Evolutionary conservation across 257 asterid species (phyloP), one percentile per base, ranked within the genome.

Genomic region (Salvia splendens): DNA sequence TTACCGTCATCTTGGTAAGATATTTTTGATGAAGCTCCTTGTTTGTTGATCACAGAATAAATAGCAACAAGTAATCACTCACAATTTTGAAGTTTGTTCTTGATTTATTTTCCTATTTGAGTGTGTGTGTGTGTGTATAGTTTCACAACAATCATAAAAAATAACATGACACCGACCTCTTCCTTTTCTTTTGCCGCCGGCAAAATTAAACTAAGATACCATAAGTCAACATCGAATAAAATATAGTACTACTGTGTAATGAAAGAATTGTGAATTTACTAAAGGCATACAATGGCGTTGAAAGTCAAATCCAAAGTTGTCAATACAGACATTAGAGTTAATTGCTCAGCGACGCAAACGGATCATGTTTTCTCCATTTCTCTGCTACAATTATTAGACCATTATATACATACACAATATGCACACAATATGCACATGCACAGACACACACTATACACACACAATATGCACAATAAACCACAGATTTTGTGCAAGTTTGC

Each of bases 131-230:
- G 52, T 28, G 33, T 48, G 12, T 45, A 66, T 42, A 65, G 35
- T 12, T 63, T 60, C 59, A 40, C 5, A 24, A 58, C 65, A 63
- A 28, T 30, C 6, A 50, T 65, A 30, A 46, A 61, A 49, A 58
- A 9, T 38, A 10, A 40, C 10, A 28, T 30, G 43, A 64, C 67
- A 61, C 86, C 86, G 82, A 70, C 86, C 67, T 47, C 28, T 67
- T 58, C 73, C 80, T 64, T 73, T 56, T 63, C 72, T 73, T 76
- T 38, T 72, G 76, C 64, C 16, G 16, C 45, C 38, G 15, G 76
- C 63, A 17, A 67, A 35, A 59, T 43, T 36, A 17, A 52, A 15
- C 30, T 54, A 14, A 36, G 24, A 53, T n/a, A 14, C 33, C 30
- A 53, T 11, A 68, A 48, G 77, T 70, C 76, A 60, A 59, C 59